Base-by-base conservation (phyloP, 345 rosid genomes). In the Syzygium grande region DNA sequence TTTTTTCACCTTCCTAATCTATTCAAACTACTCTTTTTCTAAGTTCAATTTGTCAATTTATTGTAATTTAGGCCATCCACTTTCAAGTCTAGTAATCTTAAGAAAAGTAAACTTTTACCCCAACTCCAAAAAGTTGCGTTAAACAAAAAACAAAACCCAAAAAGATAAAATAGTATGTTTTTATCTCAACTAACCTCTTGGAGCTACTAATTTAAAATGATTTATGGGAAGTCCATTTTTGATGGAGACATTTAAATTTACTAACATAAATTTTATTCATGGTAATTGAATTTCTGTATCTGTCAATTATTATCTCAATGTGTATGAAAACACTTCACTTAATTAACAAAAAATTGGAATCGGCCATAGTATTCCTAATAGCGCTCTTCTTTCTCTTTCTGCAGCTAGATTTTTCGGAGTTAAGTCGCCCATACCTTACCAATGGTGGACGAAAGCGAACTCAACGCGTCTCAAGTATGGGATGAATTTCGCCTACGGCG, bases 401-500 rank as follows among this genome's bases (percentile, higher is more conserved):
- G 92, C 94, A 97, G 99, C 98, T 11, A 92, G 87, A 87, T 93
- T 87, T 87, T 56, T 94, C 54, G 92, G 95, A 19, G 84, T 95
- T 49, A 93, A 88, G 89, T 94, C 98, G 87, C 99, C 98, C 6
- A 87, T 95, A 2, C 93, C 97, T 6, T 96, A 92, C 93, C 91
- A 86, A 84, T 93, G 90, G 93, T 90, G 91, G 89, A 90, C 88
- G 46, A 30, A 86, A 16, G 93, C 52, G 1, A 84, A 34, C 6
- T 88, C 92, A 52, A 89, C 91, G 51, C 89, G 87, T 23, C 49
- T 93, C 84, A 86, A 85, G 56, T 87, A 86, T 43, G 98, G 99
- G 25, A 90, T 97, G 94, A 97, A 97, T 87, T 95, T 94, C 61
- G 99, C 99, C 2, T 93, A 89, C 59, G 99, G 99, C 78, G 98